These are phyloP conservation scores for Malassezia yamatoensis DNA, from an alignment of 1,284 basidiomycete genomes.

Conservation along the genomic window DNA sequence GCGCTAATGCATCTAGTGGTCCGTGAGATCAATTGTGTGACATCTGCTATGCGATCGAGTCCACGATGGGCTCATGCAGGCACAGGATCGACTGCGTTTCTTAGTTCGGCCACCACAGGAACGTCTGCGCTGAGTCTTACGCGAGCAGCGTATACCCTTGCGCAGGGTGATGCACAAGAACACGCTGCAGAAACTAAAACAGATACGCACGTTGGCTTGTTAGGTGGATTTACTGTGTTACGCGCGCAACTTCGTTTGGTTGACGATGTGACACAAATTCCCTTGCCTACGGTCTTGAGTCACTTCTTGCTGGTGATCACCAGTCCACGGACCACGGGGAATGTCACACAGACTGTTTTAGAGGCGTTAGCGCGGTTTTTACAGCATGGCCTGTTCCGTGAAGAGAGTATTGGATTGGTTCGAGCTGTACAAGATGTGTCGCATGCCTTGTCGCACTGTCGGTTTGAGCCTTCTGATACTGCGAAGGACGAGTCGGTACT, in stretches of 20 bases:
- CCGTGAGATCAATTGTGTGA: slow-evolving; percentile 81
- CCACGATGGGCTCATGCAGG: slow-evolving; percentile 29
- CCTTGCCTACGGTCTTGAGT: slow-evolving; percentile 27
- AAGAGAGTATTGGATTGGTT: slow-evolving; percentile 41
- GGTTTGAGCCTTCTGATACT: slow-evolving; percentile 92
- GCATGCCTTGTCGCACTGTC: slow-evolving; percentile 82
- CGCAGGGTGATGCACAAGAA: slow-evolving; percentile 1
- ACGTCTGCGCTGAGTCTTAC: slow-evolving; percentile 17
- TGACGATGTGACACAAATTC: slow-evolving; percentile 23
- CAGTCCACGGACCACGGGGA: slow-evolving; percentile 82
- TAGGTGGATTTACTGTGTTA: slow-evolving; percentile 78
- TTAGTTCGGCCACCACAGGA: slow-evolving; percentile 20
- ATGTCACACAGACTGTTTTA: slow-evolving; percentile 80
- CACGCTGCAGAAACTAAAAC: neutral
- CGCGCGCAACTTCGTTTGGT: slow-evolving; percentile 57
- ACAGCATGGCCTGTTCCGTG: slow-evolving; percentile 62
- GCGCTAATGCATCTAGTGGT: slow-evolving; percentile 60
- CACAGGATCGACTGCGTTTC: slow-evolving; percentile 17
- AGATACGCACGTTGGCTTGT: slow-evolving; percentile 52
- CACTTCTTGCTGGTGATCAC: slow-evolving; percentile 81
- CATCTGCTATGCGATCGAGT: slow-evolving; percentile 81
- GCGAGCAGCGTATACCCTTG: slow-evolving; percentile 13
- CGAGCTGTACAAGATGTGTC: slow-evolving; percentile 72
- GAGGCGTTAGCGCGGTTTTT: slow-evolving; percentile 79
- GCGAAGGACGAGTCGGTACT: slow-evolving; percentile 77